phyloP scores from a whole-genome alignment of 1,139 yeast species.

The Protomyces lactucae-debilis region DNA sequence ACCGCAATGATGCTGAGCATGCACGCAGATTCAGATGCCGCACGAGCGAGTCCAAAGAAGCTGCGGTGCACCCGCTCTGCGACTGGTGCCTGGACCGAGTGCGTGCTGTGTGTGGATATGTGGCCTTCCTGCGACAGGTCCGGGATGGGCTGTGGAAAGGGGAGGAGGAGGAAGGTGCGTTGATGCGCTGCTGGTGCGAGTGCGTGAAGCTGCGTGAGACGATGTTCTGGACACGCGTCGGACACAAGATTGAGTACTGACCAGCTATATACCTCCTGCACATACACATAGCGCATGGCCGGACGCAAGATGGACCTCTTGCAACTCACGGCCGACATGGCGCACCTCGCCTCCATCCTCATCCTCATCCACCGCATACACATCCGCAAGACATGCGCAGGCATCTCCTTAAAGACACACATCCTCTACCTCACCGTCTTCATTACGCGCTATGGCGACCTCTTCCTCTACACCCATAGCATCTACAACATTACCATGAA shows the following conservation, averaged over 20 bases:
- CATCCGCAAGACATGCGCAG: constrained; percentile 43
- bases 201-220: constrained; percentile 53
- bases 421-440: constrained; percentile 71
- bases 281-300: neutral
- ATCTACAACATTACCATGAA: constrained; percentile 78
- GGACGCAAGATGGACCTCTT: neutral
- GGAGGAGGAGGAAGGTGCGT: constrained; percentile 35
- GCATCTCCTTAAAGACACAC: constrained; percentile 87
- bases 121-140: constrained; percentile 65
- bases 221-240: constrained; percentile 80
- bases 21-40: constrained; percentile 29
- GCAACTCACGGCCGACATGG: constrained; percentile 10
- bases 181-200: constrained; percentile 54
- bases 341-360: constrained; percentile 18
- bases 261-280: neutral
- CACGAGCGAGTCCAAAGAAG: constrained; percentile 36
- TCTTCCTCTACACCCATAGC: constrained; percentile 46
- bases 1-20: constrained; percentile 25
- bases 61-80: constrained; percentile 63
- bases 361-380: constrained; percentile 22
- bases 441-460: constrained; percentile 70
- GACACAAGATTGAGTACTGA: constrained; percentile 41
- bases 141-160: constrained; percentile 52
- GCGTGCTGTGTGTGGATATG: constrained; percentile 72
- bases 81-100: constrained; percentile 74